Evolutionary conservation across 2,329 filamentous ascomycete genomes (phyloP).

Genomic region (Coniochaeta prunicola): DNA sequence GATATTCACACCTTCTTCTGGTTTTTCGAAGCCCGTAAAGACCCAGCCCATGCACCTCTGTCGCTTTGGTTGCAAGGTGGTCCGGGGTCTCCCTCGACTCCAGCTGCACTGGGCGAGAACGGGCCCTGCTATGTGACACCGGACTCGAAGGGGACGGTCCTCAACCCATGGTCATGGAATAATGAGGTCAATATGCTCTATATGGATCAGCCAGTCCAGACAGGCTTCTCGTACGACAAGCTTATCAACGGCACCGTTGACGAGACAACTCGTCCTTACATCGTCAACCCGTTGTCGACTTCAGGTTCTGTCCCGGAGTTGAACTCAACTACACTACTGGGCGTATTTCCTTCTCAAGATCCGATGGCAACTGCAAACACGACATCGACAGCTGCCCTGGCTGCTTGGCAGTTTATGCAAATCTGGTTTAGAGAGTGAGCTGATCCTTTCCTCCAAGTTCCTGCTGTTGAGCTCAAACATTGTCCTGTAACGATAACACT

Average conservation of each 20-base stretch:
- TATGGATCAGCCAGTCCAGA: constrained; percentile 48
- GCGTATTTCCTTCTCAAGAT: constrained; percentile 9
- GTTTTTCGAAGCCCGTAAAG: constrained; percentile 13
- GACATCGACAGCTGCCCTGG: constrained; percentile 8
- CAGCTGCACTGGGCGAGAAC: constrained; percentile 8
- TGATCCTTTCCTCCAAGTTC: not conserved
- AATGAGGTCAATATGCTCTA: constrained; percentile 57
- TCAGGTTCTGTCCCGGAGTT: constrained; percentile 4
- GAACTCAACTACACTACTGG: constrained; percentile 9
- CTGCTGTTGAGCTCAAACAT: not conserved
- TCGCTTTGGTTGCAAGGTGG: constrained; percentile 16
- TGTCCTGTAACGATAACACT: not conserved
- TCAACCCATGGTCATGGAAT: constrained; percentile 54
- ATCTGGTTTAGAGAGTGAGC: constrained; percentile 10
- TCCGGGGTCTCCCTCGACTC: constrained; percentile 9
- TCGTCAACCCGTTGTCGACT: constrained; percentile 4
- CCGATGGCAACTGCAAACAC: constrained; percentile 8
- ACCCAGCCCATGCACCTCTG: constrained; percentile 11
- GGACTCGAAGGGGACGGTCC: constrained; percentile 38
- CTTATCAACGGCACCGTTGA: constrained; percentile 18
- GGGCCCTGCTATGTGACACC: constrained; percentile 31
- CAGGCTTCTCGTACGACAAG: constrained; percentile 21
- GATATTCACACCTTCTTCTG: constrained; percentile 13
- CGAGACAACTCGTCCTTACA: constrained; percentile 5
- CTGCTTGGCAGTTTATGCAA: constrained; percentile 15